Conservation (phyloP, 2,329 filamentous ascomycete species). For the Rachicladosporium sp. region DNA sequence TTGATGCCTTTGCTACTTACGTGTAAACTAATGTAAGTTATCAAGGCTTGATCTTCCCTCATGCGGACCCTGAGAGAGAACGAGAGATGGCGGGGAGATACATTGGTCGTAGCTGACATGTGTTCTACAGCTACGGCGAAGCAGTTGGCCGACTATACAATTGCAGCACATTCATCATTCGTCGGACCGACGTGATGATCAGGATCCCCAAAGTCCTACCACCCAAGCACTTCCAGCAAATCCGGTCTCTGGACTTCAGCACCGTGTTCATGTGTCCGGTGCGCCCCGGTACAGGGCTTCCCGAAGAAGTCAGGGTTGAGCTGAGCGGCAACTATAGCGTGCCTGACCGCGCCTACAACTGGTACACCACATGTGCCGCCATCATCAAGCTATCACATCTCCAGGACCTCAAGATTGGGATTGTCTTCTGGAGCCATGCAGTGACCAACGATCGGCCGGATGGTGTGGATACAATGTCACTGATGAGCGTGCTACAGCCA, state of each 20-base stretch:
- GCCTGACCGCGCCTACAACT: too few relatives aligned
- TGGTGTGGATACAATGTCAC: too few relatives aligned
- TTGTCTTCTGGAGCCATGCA: too few relatives aligned
- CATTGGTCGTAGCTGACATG: constrained; percentile 2
- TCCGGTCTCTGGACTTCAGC: constrained; percentile 3
- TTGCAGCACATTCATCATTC: constrained; percentile 4
- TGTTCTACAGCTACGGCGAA: constrained; percentile 4
- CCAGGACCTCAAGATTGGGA: too few relatives aligned
- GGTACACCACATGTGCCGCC: too few relatives aligned
- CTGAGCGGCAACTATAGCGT: too few relatives aligned
- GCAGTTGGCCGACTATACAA: constrained; percentile 4
- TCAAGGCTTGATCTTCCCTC: neutral
- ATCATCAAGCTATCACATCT: too few relatives aligned
- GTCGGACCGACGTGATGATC: constrained; percentile 4
- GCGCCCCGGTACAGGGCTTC: too few relatives aligned
- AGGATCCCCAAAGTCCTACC: constrained; percentile 3
- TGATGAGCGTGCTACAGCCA: too few relatives aligned
- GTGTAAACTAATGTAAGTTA: constrained; percentile 5
- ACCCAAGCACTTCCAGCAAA: constrained; percentile 4
- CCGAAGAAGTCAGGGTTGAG: too few relatives aligned
- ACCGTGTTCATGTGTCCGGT: constrained; percentile 1
- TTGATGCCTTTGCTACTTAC: constrained; percentile 4
- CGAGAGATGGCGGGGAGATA: neutral
- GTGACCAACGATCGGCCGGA: too few relatives aligned
- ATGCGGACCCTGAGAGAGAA: too few relatives aligned